Evolutionary conservation across 176 grass and related monocot species (phyloP).

Genomic region (Musa beccarii): DNA sequence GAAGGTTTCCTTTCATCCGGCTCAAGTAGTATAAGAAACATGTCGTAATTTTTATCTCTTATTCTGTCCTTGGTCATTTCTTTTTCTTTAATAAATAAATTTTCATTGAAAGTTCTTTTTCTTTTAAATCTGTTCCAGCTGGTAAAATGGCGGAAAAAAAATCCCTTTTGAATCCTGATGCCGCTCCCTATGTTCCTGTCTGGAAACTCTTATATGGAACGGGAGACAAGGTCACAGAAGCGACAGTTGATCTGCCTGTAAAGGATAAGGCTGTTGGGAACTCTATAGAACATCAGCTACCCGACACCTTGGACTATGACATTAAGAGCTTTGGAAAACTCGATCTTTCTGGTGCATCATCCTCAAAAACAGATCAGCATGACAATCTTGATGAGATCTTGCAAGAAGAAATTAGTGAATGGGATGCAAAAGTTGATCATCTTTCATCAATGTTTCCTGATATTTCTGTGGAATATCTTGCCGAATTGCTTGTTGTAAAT

Average conservation of each 20-base stretch:
- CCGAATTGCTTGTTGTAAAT: conserved; percentile 30
- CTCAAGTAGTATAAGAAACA: no score
- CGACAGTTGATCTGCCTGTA: conserved; percentile 16
- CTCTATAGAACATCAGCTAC: conserved; percentile 33
- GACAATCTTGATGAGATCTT: not conserved
- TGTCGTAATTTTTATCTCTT: no score
- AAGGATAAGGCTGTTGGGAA: conserved; percentile 22
- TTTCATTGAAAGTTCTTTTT: not conserved
- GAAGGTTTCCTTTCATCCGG: no score
- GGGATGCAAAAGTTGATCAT: conserved; percentile 20
- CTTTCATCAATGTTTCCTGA: conserved; percentile 42
- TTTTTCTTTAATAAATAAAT: conserved; percentile 2
- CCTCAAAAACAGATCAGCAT: conserved; percentile 21
- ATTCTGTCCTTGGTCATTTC: not conserved
- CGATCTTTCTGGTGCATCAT: conserved; percentile 28
- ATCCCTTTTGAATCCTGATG: conserved; percentile 46
- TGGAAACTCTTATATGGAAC: conserved; percentile 2
- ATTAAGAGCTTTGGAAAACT: conserved; percentile 31
- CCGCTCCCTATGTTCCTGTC: conserved; percentile 49
- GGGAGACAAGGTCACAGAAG: conserved; percentile 7
- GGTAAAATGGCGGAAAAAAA: conserved; percentile 19
- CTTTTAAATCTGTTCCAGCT: not conserved
- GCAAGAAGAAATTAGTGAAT: not conserved
- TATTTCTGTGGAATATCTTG: conserved; percentile 45
- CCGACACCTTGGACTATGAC: conserved; percentile 34